phyloP scores from a whole-genome alignment of 1,284 basidiomycete genomes.

The Cryptococcus deneoformans region DNA sequence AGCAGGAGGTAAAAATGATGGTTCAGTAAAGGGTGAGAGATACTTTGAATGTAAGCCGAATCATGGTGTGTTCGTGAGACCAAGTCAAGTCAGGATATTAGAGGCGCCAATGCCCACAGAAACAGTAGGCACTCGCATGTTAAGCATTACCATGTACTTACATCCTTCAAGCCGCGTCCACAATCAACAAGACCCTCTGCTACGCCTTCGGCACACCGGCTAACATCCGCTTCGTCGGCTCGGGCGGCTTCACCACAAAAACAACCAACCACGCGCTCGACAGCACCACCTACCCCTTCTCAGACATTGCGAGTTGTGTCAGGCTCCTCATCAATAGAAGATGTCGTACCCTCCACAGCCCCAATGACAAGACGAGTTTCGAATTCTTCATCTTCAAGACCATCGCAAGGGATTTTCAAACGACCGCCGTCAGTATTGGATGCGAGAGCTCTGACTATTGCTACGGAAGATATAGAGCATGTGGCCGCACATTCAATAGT shows the following conservation, averaged over 20 bases:
- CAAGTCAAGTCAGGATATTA: slow-evolving; percentile 74
- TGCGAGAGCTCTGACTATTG: slow-evolving; percentile 6
- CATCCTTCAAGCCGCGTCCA: slow-evolving; percentile 17
- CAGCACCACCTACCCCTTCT: slow-evolving; percentile 11
- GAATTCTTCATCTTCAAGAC: too few species aligned
- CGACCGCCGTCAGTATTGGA: slow-evolving; percentile 25
- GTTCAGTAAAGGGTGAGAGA: slow-evolving; percentile 71
- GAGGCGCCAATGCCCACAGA: slow-evolving; percentile 22
- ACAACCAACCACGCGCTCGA: slow-evolving; percentile 1
- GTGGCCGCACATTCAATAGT: background rate
- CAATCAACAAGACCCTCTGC: slow-evolving; percentile 21
- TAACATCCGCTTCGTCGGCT: slow-evolving; percentile 15
- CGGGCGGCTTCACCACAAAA: slow-evolving; percentile 19
- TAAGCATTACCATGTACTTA: background rate
- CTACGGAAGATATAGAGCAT: slow-evolving; percentile 5
- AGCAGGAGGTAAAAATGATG: slow-evolving; percentile 94
- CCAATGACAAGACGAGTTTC: background rate
- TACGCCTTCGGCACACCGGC: slow-evolving; percentile 22
- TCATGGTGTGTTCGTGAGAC: slow-evolving; percentile 87
- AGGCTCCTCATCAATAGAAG: background rate
- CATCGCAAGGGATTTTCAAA: slow-evolving; percentile 6
- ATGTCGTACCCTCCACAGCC: background rate
- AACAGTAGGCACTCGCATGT: background rate
- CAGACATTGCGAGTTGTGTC: slow-evolving; percentile 6
- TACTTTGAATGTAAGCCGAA: slow-evolving; percentile 81